phyloP scores from a whole-genome alignment of 495 filamentous ascomycete genomes.

The Lindgomyces ingoldianus region DNA sequence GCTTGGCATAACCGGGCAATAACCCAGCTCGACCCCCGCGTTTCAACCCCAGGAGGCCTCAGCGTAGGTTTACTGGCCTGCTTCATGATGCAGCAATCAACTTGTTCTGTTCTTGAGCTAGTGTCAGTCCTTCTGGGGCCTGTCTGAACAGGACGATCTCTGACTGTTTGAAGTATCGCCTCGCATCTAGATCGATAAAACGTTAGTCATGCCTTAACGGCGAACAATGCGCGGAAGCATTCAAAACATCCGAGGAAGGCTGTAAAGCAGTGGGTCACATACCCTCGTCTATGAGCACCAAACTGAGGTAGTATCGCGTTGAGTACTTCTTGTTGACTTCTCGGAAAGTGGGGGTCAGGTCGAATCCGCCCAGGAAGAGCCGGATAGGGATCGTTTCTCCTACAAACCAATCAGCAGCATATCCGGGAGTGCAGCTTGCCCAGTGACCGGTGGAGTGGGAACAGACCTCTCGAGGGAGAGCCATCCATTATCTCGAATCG shows the following conservation, averaged over 20 bases:
- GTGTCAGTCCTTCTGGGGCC: constrained; percentile 63
- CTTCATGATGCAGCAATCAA: constrained; percentile 35
- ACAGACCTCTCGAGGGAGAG: constrained; percentile 83
- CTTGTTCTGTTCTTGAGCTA: constrained; percentile 40
- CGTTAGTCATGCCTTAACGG: constrained; percentile 13
- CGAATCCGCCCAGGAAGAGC: constrained; percentile 96
- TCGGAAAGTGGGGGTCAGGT: constrained; percentile 96
- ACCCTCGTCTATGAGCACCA: constrained; percentile 97
- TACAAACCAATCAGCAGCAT: constrained; percentile 45
- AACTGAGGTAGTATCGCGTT: constrained; percentile 93
- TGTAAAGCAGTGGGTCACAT: constrained; percentile 33
- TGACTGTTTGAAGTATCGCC: constrained; percentile 98
- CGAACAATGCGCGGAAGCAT: constrained; percentile 4
- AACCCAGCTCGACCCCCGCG: not conserved
- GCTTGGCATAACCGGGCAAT: not conserved
- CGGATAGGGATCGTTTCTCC: constrained; percentile 97
- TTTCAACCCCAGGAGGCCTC: not conserved
- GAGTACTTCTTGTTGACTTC: constrained; percentile 99
- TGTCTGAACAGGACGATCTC: constrained; percentile 98
- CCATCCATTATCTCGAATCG: constrained; percentile 99
- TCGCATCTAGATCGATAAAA: constrained; percentile 64
- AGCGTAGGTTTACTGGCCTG: not conserved
- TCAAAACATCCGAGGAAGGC: not conserved
- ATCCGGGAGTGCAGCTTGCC: not conserved
- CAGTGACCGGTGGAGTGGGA: constrained; percentile 12